A percentile compares a stretch with the other conserved stretches of the same genome.
Conservation (phyloP, 192 early-diverging fungal species). For the Coemansia sp. region DNA sequence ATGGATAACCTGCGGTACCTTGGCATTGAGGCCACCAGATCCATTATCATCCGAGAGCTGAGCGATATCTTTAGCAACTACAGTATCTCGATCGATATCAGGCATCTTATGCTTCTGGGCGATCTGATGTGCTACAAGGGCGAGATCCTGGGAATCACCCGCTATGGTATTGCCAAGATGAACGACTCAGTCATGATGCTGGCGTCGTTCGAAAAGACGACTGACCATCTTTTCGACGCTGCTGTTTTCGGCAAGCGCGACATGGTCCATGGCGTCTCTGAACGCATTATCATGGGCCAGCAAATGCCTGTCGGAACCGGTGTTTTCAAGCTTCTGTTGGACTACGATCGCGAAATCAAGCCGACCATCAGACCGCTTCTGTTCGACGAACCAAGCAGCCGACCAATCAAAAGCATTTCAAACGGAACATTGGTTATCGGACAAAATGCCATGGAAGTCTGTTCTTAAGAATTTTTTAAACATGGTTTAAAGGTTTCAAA, state of each 20-base stretch:
- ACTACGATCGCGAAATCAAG: slow-evolving; percentile 62
- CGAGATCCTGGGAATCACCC: slow-evolving; percentile 96
- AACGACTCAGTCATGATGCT: slow-evolving; percentile 99
- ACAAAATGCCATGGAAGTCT: neutral
- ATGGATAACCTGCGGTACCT: slow-evolving; percentile 88
- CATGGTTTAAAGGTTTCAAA: neutral
- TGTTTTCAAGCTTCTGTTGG: slow-evolving; percentile 87
- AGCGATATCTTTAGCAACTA: slow-evolving; percentile 81
- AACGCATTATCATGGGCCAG: slow-evolving; percentile 99
- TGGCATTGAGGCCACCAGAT: slow-evolving; percentile 95
- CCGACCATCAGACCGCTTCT: slow-evolving; percentile 62
- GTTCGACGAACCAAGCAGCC: slow-evolving; percentile 60
- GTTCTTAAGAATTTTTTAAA: slow-evolving; percentile 6
- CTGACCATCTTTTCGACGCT: slow-evolving; percentile 98
- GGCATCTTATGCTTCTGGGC: slow-evolving; percentile 95
- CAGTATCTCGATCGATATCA: slow-evolving; percentile 91
- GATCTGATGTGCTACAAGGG: slow-evolving; percentile 99
- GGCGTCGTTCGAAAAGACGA: slow-evolving; percentile 99
- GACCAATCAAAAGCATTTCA: neutral
- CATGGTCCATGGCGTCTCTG: slow-evolving; percentile 92
- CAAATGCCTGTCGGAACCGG: slow-evolving; percentile 98
- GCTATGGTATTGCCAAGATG: slow-evolving; percentile 99
- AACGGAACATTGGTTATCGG: neutral
- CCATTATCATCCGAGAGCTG: slow-evolving; percentile 91
- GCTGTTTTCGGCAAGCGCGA: slow-evolving; percentile 94